phyloP scores from a whole-genome alignment of 176 grass and related monocot genomes.

The Zea mays region DNA sequence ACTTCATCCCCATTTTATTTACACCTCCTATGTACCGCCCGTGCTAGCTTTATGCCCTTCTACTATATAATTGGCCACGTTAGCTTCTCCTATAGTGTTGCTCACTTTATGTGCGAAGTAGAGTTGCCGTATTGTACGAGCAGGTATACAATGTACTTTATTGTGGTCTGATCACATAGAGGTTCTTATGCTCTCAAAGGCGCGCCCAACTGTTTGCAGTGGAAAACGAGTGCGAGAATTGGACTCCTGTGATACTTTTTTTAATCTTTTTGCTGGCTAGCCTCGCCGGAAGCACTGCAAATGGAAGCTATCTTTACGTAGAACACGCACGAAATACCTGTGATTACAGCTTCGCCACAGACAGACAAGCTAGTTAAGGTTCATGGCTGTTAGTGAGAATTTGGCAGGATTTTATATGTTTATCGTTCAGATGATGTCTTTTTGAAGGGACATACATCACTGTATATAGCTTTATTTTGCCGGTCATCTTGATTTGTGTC shows the following conservation, averaged over 20 bases:
- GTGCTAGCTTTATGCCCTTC: constrained; percentile 20
- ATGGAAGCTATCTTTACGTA: not conserved
- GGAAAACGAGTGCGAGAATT: not conserved
- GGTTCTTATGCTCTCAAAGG: not conserved
- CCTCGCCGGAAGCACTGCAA: not conserved
- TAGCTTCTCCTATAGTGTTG: not conserved
- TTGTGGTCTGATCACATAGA: constrained; percentile 23
- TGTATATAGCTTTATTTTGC: constrained; percentile 35
- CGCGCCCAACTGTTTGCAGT: not conserved
- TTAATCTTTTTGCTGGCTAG: constrained; percentile 20
- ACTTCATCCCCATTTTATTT: constrained; percentile 35
- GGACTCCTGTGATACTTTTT: constrained; percentile 15
- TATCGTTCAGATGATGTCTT: not conserved
- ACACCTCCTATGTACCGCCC: constrained; percentile 30
- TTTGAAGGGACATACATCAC: not conserved
- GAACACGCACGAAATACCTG: not conserved
- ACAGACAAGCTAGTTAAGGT: not conserved
- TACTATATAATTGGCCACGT: not conserved
- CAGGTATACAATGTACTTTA: constrained; percentile 3
- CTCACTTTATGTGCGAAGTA: not conserved
- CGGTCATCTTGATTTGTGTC: constrained; percentile 18
- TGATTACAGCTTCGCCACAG: not conserved
- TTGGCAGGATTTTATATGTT: not conserved
- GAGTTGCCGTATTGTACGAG: not conserved
- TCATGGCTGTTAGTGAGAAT: not conserved